Conservation (phyloP, 2,329 filamentous ascomycete species). For the Fusarium musae region DNA sequence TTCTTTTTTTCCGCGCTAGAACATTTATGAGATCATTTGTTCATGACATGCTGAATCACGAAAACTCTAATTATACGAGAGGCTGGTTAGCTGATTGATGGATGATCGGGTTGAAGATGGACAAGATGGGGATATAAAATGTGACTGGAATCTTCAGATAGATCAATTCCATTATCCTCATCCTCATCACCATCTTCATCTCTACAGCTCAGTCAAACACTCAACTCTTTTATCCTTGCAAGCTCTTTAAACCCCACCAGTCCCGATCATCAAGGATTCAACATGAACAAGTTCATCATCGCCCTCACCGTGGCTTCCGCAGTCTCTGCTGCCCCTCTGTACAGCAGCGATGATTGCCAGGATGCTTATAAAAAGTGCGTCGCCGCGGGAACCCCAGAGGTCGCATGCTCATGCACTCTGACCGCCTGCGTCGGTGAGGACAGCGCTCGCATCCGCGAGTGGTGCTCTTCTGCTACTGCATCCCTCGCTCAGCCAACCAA, state of each 20-base stretch:
- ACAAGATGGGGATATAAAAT: neutral
- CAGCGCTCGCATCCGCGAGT: constrained; percentile 2
- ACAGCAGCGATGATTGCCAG: neutral
- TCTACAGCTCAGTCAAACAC: neutral
- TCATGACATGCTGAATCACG: neutral
- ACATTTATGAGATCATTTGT: neutral
- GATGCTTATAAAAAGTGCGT: neutral
- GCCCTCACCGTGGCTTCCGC: neutral
- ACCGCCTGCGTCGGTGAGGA: neutral
- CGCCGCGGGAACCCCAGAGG: neutral
- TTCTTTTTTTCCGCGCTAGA: neutral
- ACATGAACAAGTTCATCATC: neutral
- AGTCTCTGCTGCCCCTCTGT: neutral
- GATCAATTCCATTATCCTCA: no score
- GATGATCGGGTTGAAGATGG: accelerated
- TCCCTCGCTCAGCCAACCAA: constrained; percentile 4
- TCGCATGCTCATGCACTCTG: neutral
- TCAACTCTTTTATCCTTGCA: no score
- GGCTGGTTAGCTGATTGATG: neutral
- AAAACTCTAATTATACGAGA: neutral
- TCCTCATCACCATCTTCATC: neutral
- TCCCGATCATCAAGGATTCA: accelerated
- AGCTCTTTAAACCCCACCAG: neutral
- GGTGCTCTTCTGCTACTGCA: constrained; percentile 1
- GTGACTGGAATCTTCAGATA: neutral